Percentiles rank a stretch among this genome's conserved stretches.
phyloP scores from a whole-genome alignment of 768 basidiomycete species.

The Leccinum aurantiacum region DNA sequence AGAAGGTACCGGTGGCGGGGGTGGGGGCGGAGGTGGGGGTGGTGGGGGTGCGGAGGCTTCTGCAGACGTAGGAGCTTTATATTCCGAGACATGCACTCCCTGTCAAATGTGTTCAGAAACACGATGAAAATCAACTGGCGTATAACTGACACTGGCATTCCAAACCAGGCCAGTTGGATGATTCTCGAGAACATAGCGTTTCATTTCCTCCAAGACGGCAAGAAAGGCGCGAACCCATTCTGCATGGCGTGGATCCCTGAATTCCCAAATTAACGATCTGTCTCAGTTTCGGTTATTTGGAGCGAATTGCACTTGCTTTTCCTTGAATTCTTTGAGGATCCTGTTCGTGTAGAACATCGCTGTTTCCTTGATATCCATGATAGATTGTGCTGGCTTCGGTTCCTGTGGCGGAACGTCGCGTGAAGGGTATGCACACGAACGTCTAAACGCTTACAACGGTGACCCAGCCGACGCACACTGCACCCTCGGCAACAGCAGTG shows the following conservation, averaged over 20 bases:
- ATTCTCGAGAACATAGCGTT: slow-evolving; percentile 79
- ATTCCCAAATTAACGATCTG: slow-evolving; percentile 6
- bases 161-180: slow-evolving; percentile 86
- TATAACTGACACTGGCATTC: slow-evolving; percentile 70
- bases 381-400: slow-evolving; percentile 76
- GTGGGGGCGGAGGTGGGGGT: slow-evolving; percentile 57
- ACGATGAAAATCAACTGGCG: neutral
- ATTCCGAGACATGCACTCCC: slow-evolving; percentile 61
- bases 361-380: slow-evolving; percentile 84
- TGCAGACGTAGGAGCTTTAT: slow-evolving; percentile 38
- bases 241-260: slow-evolving; percentile 82
- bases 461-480: slow-evolving; percentile 85
- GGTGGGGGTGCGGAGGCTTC: slow-evolving; percentile 39
- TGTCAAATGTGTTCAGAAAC: slow-evolving; percentile 24
- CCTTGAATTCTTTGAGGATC: slow-evolving; percentile 90
- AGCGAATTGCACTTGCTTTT: slow-evolving; percentile 58
- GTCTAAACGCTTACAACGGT: slow-evolving; percentile 55
- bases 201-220: slow-evolving; percentile 71
- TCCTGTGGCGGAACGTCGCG: slow-evolving; percentile 36
- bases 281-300: neutral
- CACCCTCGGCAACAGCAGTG: slow-evolving; percentile 78
- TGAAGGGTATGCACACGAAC: neutral
- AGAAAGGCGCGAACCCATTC: slow-evolving; percentile 84
- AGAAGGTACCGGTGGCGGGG: slow-evolving; percentile 44
- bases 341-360: slow-evolving; percentile 87